These are phyloP conservation scores for Cajanus cajan DNA, from an alignment of 306 rosid genomes.

Conservation along the genomic window DNA sequence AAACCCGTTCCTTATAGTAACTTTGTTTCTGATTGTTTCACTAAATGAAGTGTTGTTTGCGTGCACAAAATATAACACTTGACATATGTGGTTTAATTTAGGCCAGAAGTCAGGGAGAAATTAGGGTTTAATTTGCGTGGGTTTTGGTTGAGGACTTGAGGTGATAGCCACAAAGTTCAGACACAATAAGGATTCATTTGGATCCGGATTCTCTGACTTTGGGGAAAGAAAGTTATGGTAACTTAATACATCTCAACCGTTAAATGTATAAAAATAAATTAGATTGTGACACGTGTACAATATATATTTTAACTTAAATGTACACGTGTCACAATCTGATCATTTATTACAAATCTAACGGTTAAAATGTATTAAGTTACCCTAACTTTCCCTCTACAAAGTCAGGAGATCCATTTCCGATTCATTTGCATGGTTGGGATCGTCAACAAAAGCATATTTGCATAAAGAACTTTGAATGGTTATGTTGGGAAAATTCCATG, in stretches of 20 bases:
- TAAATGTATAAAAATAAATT: too few relatives aligned
- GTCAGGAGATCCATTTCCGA: too few relatives aligned
- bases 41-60: not conserved
- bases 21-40: not conserved
- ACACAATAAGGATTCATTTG: not conserved
- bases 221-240: too few relatives aligned
- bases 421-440: not conserved
- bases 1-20: not conserved
- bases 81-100: not conserved
- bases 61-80: not conserved
- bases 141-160: not conserved
- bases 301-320: too few relatives aligned
- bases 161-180: not conserved
- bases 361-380: too few relatives aligned
- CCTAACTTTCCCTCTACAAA: too few relatives aligned
- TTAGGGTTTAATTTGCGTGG: not conserved
- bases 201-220: too few relatives aligned
- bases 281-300: too few relatives aligned
- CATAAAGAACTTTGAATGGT: not conserved
- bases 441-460: conserved; percentile 1
- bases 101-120: not conserved
- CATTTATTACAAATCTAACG: too few relatives aligned
- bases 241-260: too few relatives aligned
- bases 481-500: not conserved
- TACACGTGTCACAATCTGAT: too few relatives aligned